Percentiles rank a stretch among this genome's conserved stretches.
Conservation (phyloP, 805 yeast species). For the Candida palmyrensis region DNA sequence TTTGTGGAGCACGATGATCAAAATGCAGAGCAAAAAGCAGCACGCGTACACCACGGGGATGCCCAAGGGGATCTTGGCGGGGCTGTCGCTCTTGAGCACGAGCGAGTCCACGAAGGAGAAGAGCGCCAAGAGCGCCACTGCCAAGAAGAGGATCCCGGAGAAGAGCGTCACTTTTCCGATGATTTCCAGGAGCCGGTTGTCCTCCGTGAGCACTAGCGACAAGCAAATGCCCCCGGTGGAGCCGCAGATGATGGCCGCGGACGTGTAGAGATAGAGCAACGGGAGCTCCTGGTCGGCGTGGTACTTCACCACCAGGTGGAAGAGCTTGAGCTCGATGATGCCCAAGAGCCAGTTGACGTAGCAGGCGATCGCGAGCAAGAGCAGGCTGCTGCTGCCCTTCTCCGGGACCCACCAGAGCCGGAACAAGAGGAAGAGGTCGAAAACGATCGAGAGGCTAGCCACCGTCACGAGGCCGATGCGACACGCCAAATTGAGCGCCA, state of each 20-base stretch:
- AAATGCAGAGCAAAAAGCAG: slow-evolving; percentile 4
- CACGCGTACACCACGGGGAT: slow-evolving; percentile 9
- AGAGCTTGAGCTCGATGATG: slow-evolving; percentile 2
- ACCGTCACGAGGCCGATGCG: neutral
- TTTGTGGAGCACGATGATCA: slow-evolving; percentile 7
- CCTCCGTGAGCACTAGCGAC: slow-evolving; percentile 6
- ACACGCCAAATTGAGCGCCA: slow-evolving; percentile 9
- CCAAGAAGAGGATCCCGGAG: slow-evolving; percentile 4
- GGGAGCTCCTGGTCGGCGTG: neutral
- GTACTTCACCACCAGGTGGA: neutral
- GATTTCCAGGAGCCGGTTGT: slow-evolving; percentile 9
- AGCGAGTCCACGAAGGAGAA: slow-evolving; percentile 6
- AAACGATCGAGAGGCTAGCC: slow-evolving; percentile 4
- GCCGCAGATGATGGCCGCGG: slow-evolving; percentile 8
- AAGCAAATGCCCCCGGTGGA: slow-evolving; percentile 8
- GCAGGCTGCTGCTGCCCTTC: slow-evolving; percentile 1
- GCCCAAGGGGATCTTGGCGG: slow-evolving; percentile 1
- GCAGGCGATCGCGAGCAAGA: slow-evolving; percentile 1
- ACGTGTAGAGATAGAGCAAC: slow-evolving; percentile 4
- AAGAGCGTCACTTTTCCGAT: slow-evolving; percentile 9
- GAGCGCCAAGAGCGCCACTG: slow-evolving; percentile 4
- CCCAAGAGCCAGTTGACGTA: slow-evolving; percentile 3
- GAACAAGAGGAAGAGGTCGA: slow-evolving; percentile 7
- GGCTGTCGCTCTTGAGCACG: slow-evolving; percentile 2
- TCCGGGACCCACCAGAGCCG: slow-evolving; percentile 13